Evolutionary conservation across 371 early-diverging fungal species (phyloP).

Genomic region (Nosema muscidifuracis): DNA sequence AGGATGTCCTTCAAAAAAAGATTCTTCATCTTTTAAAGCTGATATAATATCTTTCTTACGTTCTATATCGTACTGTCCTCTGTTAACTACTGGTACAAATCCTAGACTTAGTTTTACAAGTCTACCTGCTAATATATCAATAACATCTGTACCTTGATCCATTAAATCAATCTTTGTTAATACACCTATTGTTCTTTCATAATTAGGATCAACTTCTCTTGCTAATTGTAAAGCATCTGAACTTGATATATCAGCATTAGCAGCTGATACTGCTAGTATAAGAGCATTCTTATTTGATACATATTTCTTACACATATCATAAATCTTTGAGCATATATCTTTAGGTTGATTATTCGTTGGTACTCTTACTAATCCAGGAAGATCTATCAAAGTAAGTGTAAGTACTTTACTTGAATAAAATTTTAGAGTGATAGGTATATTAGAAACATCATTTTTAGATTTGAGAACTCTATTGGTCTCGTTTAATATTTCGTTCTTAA

Average conservation of each 20-base stretch:
- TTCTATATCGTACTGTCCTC: slow-evolving; percentile 70
- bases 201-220: slow-evolving; percentile 77
- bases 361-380: slow-evolving; percentile 74
- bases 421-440: slow-evolving; percentile 75
- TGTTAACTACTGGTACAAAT: slow-evolving; percentile 68
- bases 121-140: slow-evolving; percentile 88
- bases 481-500: slow-evolving; percentile 75
- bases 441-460: slow-evolving; percentile 67
- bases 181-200: slow-evolving; percentile 75
- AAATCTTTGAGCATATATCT: slow-evolving; percentile 81
- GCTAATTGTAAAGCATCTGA: slow-evolving; percentile 82
- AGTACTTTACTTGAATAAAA: slow-evolving; percentile 75
- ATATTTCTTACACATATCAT: slow-evolving; percentile 88
- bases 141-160: slow-evolving; percentile 96
- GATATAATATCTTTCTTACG: slow-evolving; percentile 73
- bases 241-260: slow-evolving; percentile 79
- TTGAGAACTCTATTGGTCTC: slow-evolving; percentile 78
- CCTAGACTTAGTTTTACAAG: slow-evolving; percentile 85
- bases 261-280: slow-evolving; percentile 90
- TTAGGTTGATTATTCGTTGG: slow-evolving; percentile 73
- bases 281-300: slow-evolving; percentile 79
- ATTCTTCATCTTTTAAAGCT: slow-evolving; percentile 77
- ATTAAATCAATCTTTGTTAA: slow-evolving; percentile 84
- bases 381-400: slow-evolving; percentile 78
- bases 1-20: slow-evolving; percentile 81